phyloP scores from a whole-genome alignment of 768 basidiomycete species.

The Boletus edulis region DNA sequence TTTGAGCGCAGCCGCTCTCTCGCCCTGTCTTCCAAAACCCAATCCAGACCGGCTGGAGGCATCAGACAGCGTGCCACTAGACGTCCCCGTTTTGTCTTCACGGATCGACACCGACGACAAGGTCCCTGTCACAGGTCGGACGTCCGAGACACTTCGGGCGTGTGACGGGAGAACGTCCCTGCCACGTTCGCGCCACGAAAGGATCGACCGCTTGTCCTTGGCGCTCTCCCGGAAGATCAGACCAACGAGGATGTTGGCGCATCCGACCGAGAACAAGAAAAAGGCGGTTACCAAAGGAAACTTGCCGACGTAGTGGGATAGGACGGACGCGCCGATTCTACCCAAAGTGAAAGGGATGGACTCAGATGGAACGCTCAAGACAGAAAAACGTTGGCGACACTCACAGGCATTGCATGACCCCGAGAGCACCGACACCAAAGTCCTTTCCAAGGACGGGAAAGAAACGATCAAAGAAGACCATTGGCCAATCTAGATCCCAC shows the following conservation, averaged over 20 bases:
- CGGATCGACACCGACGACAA: constrained; percentile 11
- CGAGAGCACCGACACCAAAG: constrained; percentile 86
- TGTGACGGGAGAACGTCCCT: constrained; percentile 56
- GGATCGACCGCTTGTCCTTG: constrained; percentile 65
- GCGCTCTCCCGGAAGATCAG: constrained; percentile 72
- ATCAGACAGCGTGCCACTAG: constrained; percentile 6
- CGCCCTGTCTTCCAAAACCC: constrained; percentile 81
- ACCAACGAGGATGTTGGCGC: constrained; percentile 78
- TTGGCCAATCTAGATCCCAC: constrained; percentile 56
- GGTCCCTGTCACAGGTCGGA: constrained; percentile 14
- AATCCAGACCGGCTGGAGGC: constrained; percentile 42
- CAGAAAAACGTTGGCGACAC: constrained; percentile 22
- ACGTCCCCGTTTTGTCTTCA: constrained; percentile 9
- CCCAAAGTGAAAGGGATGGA: constrained; percentile 28
- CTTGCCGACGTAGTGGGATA: constrained; percentile 64
- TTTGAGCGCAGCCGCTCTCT: constrained; percentile 69
- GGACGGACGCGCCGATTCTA: too few relatives aligned
- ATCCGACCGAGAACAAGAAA: constrained; percentile 81
- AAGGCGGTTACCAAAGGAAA: constrained; percentile 88
- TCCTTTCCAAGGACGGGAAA: constrained; percentile 86
- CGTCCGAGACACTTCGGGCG: constrained; percentile 18
- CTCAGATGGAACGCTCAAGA: not conserved
- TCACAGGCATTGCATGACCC: constrained; percentile 83
- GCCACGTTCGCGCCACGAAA: constrained; percentile 59
- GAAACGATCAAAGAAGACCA: constrained; percentile 77